Conservation (phyloP, 495 filamentous ascomycete species). For the Aspergillus wentii region DNA sequence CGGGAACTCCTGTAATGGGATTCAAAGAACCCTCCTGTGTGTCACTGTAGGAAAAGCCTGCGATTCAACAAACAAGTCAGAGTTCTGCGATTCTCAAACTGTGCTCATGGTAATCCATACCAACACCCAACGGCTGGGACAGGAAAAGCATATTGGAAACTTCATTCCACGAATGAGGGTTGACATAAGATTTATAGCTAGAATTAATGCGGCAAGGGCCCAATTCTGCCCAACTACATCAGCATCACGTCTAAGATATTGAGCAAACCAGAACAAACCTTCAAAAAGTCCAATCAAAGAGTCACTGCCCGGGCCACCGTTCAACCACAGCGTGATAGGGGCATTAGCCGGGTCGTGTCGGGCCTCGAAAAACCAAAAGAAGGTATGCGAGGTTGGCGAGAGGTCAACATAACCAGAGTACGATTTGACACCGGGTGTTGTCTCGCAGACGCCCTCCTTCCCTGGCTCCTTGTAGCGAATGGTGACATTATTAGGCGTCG, state of each 20-base stretch:
- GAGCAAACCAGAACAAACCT: slow-evolving; percentile 27
- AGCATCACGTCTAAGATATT: slow-evolving; percentile 27
- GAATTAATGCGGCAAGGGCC: slow-evolving; percentile 55
- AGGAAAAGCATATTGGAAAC: slow-evolving; percentile 72
- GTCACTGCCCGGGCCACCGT: slow-evolving; percentile 53
- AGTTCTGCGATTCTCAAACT: background rate
- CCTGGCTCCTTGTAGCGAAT: slow-evolving; percentile 39
- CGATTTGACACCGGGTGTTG: slow-evolving; percentile 42
- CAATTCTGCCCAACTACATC: slow-evolving; percentile 40
- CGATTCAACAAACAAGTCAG: background rate
- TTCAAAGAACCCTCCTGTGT: slow-evolving; percentile 39
- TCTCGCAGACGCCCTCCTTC: slow-evolving; percentile 42
- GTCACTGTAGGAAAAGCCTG: slow-evolving; percentile 52
- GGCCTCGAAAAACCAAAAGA: slow-evolving; percentile 50
- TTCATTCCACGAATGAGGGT: slow-evolving; percentile 67
- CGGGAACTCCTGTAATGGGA: slow-evolving; percentile 35
- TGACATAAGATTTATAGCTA: slow-evolving; percentile 45
- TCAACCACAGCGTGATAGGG: slow-evolving; percentile 47
- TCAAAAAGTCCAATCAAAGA: slow-evolving; percentile 71
- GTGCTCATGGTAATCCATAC: too few relatives aligned
- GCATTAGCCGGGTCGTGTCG: slow-evolving; percentile 44
- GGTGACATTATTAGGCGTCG: slow-evolving; percentile 50
- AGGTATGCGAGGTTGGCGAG: slow-evolving; percentile 36
- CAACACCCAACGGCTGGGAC: slow-evolving; percentile 60
- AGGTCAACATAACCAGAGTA: slow-evolving; percentile 45